Evolutionary conservation across 2,329 filamentous ascomycete species (phyloP).

Genomic region (Endocalyx cinctus): DNA sequence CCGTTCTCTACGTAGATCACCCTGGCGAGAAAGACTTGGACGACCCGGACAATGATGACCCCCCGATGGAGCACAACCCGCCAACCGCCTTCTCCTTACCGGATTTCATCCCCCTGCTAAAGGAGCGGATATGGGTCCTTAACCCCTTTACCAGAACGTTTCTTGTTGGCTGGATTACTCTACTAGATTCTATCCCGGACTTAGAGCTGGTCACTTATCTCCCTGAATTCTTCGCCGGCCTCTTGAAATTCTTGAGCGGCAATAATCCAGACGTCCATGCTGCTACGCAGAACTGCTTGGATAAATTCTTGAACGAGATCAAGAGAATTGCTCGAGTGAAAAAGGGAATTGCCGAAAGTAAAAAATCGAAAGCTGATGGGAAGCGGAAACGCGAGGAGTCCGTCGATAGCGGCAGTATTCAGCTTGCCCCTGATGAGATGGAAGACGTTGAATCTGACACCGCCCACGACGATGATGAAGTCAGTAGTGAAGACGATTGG

Average conservation of each 20-base stretch:
- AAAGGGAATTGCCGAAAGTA: conserved; percentile 84
- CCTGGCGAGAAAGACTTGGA: conserved; percentile 44
- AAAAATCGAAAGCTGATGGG: conserved; percentile 62
- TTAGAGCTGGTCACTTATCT: conserved; percentile 89
- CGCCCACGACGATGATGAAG: conserved; percentile 49
- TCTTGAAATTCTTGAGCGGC: conserved; percentile 90
- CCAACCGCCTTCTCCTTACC: conserved; percentile 89
- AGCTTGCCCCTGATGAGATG: conserved; percentile 54
- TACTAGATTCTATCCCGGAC: conserved; percentile 94
- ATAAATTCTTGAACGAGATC: conserved; percentile 89
- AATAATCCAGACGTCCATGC: conserved; percentile 92
- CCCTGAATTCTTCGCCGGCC: conserved; percentile 82
- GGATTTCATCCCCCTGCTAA: conserved; percentile 86
- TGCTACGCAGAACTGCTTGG: conserved; percentile 80
- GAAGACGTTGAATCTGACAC: conserved; percentile 56
- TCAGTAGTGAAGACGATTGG: conserved; percentile 83
- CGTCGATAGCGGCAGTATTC: conserved; percentile 60
- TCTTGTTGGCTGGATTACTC: conserved; percentile 89
- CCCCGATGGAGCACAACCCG: conserved; percentile 37
- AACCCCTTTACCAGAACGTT: conserved; percentile 95
- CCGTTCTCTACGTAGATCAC: conserved; percentile 61
- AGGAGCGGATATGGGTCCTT: conserved; percentile 89
- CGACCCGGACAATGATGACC: conserved; percentile 33
- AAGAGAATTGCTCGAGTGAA: conserved; percentile 91
- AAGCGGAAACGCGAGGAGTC: conserved; percentile 67